Conservation (phyloP, 2,329 filamentous ascomycete species). For the Byssothecium circinans region DNA sequence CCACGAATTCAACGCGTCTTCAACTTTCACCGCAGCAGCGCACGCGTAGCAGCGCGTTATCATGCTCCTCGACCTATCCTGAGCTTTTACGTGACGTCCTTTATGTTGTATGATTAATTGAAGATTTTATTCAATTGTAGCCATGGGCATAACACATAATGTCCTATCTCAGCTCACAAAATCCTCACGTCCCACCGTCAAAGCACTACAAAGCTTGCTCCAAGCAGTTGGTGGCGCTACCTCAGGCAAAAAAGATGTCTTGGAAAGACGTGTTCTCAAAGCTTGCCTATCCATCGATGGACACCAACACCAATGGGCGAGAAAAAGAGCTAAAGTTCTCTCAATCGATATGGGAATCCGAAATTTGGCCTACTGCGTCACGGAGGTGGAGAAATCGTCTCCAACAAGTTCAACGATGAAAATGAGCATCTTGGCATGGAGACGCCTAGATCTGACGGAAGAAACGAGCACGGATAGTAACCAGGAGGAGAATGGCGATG, state of each 20-base stretch:
- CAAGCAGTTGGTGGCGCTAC: slow-evolving; percentile 61
- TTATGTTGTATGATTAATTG: not conserved
- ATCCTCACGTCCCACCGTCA: slow-evolving; percentile 44
- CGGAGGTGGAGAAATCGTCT: slow-evolving; percentile 43
- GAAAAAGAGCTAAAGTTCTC: slow-evolving; percentile 55
- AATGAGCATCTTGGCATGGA: slow-evolving; percentile 35
- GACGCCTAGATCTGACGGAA: slow-evolving; percentile 32
- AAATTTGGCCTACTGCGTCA: slow-evolving; percentile 74
- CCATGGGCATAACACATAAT: slow-evolving; percentile 1
- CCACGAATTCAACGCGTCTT: not conserved
- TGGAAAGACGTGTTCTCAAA: slow-evolving; percentile 55
- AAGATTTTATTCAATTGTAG: not conserved
- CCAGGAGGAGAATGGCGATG: not conserved
- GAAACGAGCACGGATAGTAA: slow-evolving; percentile 4
- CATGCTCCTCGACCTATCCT: not conserved
- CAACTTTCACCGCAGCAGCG: not conserved
- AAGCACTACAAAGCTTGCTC: slow-evolving; percentile 62
- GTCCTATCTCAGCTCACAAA: slow-evolving; percentile 1
- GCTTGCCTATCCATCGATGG: slow-evolving; percentile 32
- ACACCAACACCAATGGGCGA: slow-evolving; percentile 3
- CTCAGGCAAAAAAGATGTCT: slow-evolving; percentile 61
- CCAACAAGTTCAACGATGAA: slow-evolving; percentile 8
- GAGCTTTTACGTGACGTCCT: not conserved
- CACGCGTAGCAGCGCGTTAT: not conserved
- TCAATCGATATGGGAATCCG: slow-evolving; percentile 85